Evolutionary conservation across 2,329 filamentous ascomycete genomes (phyloP).

Genomic region (Ustulina deusta): DNA sequence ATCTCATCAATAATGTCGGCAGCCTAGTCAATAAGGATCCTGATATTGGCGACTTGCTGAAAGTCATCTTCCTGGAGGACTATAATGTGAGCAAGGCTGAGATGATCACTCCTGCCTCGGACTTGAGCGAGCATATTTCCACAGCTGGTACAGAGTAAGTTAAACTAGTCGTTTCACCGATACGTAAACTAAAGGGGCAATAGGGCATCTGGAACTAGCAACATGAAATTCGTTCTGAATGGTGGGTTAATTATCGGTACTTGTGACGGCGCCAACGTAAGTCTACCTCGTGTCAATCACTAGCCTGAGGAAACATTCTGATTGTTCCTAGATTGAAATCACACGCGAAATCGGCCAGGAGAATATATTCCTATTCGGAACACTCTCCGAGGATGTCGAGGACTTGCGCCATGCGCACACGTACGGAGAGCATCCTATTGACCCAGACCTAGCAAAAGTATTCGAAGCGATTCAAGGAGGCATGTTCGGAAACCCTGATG

Average conservation of each 20-base stretch:
- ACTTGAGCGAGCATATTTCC: constrained; percentile 98
- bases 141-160: constrained; percentile 91
- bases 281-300: constrained; percentile 59
- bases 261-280: constrained; percentile 95
- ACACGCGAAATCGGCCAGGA: constrained; percentile 95
- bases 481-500: constrained; percentile 81
- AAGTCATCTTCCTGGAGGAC: constrained; percentile 97
- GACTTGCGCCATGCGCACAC: constrained; percentile 91
- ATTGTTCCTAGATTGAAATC: constrained; percentile 79
- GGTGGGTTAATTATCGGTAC: constrained; percentile 98
- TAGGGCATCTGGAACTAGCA: constrained; percentile 84
- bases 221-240: constrained; percentile 99
- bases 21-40: constrained; percentile 90
- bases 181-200: constrained; percentile 26
- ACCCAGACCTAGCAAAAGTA: constrained; percentile 81
- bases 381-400: constrained; percentile 94
- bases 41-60: constrained; percentile 92
- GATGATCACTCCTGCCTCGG: constrained; percentile 92
- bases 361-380: constrained; percentile 99
- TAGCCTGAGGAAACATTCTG: constrained; percentile 27
- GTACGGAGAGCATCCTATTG: constrained; percentile 83
- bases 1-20: constrained; percentile 93
- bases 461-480: constrained; percentile 85
- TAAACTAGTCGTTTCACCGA: not conserved
- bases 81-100: constrained; percentile 99